A percentile compares a stretch with the other conserved stretches of the same genome.
Evolutionary conservation across 2,329 filamentous ascomycete species (phyloP).

Genomic region (Aspergillus sp.): DNA sequence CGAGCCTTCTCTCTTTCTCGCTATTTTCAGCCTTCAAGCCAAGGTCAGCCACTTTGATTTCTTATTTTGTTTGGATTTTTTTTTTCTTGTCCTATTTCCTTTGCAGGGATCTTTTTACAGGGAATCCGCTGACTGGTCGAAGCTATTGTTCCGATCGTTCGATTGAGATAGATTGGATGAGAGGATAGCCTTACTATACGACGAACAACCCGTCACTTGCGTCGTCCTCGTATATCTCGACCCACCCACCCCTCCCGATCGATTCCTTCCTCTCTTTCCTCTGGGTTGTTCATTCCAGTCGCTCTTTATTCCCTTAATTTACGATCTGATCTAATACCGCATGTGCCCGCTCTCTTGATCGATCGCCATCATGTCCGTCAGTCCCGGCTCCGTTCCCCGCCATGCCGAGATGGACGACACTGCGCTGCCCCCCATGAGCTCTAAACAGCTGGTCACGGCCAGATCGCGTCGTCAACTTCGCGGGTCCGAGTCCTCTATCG

Average conservation of each 20-base stretch:
- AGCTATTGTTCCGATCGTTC: background rate
- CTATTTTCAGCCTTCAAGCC: background rate
- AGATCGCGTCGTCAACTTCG: slow-evolving; percentile 12
- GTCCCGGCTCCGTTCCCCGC: slow-evolving; percentile 8
- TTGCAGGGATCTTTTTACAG: background rate
- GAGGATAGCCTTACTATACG: background rate
- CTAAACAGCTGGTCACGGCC: slow-evolving; percentile 18
- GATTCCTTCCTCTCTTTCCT: background rate
- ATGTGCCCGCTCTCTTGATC: background rate
- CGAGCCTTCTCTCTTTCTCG: background rate
- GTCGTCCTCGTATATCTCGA: slow-evolving; percentile 1
- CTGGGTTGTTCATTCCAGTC: background rate
- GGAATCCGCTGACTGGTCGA: background rate
- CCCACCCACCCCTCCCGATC: background rate
- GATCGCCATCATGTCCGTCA: slow-evolving; percentile 10
- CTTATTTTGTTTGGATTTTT: background rate
- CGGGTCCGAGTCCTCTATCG: slow-evolving; percentile 17
- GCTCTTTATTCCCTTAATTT: background rate
- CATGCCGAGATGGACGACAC: slow-evolving; percentile 26
- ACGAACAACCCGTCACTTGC: background rate
- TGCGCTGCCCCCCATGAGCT: slow-evolving; percentile 31
- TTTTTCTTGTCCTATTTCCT: no score
- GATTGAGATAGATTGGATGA: background rate
- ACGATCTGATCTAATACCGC: background rate
- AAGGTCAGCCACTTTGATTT: background rate